Conservation (phyloP, 306 rosid genomes). For the Medicago truncatula region MtrunA17r5.0-ANR NC_053048.1:4266001-4266500, state of each 20-base stretch:
- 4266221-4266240: too few species aligned
- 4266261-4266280: not conserved
- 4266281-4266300: not conserved
- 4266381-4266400: too few species aligned
- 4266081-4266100: slow-evolving; percentile 38
- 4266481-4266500: slow-evolving; percentile 4
- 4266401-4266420: not conserved
- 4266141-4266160: not conserved
- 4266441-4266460: not conserved
- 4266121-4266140: not conserved
- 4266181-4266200: not conserved
- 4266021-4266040: slow-evolving; percentile 41
- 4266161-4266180: not conserved
- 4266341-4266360: not conserved
- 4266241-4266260: too few species aligned
- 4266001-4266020: slow-evolving; percentile 37
- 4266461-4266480: not conserved
- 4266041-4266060: slow-evolving; percentile 48
- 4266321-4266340: not conserved
- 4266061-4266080: slow-evolving; percentile 47
- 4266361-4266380: not conserved
- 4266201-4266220: not conserved
- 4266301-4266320: not conserved
- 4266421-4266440: too few species aligned
- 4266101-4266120: slow-evolving; percentile 3